phyloP scores from a whole-genome alignment of 345 rosid species.

The Linum usitatissimum region DNA sequence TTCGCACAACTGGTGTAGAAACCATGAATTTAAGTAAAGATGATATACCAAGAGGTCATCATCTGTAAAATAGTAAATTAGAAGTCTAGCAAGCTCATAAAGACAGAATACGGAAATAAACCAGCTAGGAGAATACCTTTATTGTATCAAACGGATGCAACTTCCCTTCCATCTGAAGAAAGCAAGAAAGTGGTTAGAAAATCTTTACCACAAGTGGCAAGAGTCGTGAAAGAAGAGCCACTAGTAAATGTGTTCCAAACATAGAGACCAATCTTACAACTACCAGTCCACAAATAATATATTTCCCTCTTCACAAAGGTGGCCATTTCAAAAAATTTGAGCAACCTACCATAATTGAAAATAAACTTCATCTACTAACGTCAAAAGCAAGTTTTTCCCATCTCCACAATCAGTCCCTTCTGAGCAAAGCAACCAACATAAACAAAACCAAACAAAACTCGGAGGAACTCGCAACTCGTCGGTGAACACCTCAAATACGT shows the following conservation, averaged over 20 bases:
- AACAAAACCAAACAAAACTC: neutral
- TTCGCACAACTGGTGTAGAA: too few relatives aligned
- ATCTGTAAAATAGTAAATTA: too few relatives aligned
- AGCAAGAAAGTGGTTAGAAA: slow-evolving; percentile 6
- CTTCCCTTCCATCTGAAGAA: slow-evolving; percentile 56
- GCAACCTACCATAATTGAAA: neutral
- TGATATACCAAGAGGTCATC: slow-evolving; percentile 3
- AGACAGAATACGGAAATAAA: too few relatives aligned
- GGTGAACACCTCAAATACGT: neutral
- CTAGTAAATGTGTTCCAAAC: too few relatives aligned
- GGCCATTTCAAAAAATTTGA: neutral
- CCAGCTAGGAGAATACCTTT: slow-evolving; percentile 29
- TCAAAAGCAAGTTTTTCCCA: neutral
- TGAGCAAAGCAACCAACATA: neutral
- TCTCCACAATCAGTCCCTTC: neutral
- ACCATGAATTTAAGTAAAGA: too few relatives aligned
- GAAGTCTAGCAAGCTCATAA: too few relatives aligned
- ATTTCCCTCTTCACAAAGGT: neutral
- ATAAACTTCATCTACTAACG: neutral
- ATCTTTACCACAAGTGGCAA: slow-evolving; percentile 3
- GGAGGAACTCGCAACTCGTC: neutral
- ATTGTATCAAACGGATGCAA: slow-evolving; percentile 44
- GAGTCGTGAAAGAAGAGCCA: neutral
- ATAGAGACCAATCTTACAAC: too few relatives aligned
- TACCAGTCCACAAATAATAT: neutral